Evolutionary conservation across 345 rosid species (phyloP).

Genomic region (Clarkia xantiana): DNA sequence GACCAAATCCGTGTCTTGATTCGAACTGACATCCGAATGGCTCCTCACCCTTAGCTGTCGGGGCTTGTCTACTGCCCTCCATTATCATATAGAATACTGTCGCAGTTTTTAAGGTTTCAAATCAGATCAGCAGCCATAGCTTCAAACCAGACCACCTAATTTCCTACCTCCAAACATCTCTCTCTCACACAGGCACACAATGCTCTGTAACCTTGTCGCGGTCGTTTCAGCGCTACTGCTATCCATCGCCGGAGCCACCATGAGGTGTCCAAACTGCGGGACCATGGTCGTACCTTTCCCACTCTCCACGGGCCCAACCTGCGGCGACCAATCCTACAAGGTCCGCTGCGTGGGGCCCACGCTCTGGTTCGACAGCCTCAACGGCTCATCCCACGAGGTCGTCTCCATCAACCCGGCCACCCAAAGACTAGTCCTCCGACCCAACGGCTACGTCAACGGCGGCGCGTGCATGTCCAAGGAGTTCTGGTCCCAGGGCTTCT

Average conservation of each 20-base stretch:
- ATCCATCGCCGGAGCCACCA: not conserved
- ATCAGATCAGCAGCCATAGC: not conserved
- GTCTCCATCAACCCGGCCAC: slow-evolving; percentile 27
- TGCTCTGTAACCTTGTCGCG: too few relatives aligned
- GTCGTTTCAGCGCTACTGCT: not conserved
- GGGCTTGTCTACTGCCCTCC: not conserved
- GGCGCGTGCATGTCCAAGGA: slow-evolving; percentile 30
- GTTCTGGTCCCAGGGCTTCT: slow-evolving; percentile 21
- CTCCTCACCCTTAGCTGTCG: not conserved
- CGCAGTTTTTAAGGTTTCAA: not conserved
- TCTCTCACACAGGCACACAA: not conserved
- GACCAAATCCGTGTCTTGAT: not conserved
- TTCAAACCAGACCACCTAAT: not conserved
- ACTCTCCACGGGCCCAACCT: slow-evolving; percentile 13
- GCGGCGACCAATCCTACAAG: slow-evolving; percentile 19
- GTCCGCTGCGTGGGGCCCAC: slow-evolving; percentile 11
- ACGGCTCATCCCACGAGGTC: slow-evolving; percentile 28
- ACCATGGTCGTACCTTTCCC: slow-evolving; percentile 18
- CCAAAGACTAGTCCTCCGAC: slow-evolving; percentile 24
- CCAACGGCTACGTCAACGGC: slow-evolving; percentile 14
- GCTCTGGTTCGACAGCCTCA: slow-evolving; percentile 7
- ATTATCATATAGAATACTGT: not conserved
- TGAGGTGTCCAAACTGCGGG: slow-evolving; percentile 15
- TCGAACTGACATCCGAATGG: not conserved
- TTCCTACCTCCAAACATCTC: not conserved